Percentiles rank a stretch among this genome's conserved stretches.
Conservation (phyloP, 2,329 filamentous ascomycete species). For the Exophiala bonariae region DNA sequence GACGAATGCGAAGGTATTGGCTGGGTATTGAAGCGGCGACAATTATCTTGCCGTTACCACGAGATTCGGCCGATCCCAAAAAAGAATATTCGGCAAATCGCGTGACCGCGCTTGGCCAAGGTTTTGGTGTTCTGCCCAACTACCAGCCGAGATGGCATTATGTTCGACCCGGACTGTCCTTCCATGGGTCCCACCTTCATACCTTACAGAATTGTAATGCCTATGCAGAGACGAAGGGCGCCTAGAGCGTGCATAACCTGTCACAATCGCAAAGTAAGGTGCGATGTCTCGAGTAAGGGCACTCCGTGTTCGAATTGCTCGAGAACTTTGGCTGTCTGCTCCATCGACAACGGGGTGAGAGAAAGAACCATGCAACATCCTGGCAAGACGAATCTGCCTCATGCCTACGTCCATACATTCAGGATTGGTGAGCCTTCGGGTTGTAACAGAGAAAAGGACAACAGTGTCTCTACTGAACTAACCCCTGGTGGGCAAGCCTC, state of each 20-base stretch:
- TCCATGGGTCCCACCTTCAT: no score
- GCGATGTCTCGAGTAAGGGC: conserved; percentile 9
- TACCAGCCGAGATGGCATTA: no score
- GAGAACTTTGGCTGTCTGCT: conserved; percentile 5
- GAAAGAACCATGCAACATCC: background rate
- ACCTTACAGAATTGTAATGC: background rate
- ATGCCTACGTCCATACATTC: conserved; percentile 4
- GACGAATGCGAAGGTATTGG: background rate
- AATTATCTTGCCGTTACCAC: no score
- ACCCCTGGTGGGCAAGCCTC: conserved; percentile 1
- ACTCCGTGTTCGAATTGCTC: conserved; percentile 12
- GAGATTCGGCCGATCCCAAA: no score
- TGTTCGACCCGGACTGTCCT: no score
- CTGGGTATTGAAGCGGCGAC: no score
- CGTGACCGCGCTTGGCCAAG: no score
- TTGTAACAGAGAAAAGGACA: background rate
- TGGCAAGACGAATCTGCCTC: conserved; percentile 2
- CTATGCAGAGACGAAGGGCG: conserved; percentile 8
- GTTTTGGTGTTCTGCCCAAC: no score
- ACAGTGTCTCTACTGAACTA: background rate
- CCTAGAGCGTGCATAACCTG: conserved; percentile 10
- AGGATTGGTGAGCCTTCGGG: background rate
- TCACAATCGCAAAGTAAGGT: conserved; percentile 10
- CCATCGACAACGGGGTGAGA: background rate
- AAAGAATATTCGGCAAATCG: no score